Evolutionary conservation across 73 alveolate species (phyloP).

Genomic region (Tetrahymena malaccensis): DNA sequence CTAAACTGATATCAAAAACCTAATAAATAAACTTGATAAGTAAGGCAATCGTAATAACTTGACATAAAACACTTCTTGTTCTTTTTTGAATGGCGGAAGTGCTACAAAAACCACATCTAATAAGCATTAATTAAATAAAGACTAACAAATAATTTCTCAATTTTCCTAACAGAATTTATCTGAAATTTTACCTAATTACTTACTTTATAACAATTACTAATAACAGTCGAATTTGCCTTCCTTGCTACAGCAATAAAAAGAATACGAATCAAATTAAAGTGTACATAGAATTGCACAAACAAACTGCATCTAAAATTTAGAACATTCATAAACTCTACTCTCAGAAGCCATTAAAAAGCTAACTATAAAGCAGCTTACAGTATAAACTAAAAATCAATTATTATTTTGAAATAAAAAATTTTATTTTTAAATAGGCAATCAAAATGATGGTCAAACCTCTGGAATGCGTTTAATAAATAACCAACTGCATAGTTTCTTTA

Average conservation of each 20-base stretch:
- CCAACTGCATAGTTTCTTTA: not conserved
- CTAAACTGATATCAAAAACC: not conserved
- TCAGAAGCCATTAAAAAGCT: not conserved
- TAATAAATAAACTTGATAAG: not conserved
- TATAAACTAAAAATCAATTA: not conserved
- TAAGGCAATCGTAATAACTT: not conserved
- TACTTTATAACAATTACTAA: not conserved
- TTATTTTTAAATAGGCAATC: not conserved
- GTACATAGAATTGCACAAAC: not conserved
- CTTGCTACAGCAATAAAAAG: not conserved
- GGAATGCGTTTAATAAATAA: not conserved
- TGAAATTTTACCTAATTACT: not conserved
- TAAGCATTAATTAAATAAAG: not conserved
- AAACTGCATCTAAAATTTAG: not conserved
- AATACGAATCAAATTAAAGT: not conserved
- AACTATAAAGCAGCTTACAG: not conserved
- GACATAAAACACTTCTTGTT: not conserved
- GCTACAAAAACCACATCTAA: not conserved
- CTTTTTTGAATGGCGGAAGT: not conserved
- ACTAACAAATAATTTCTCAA: not conserved
- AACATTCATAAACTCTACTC: not conserved
- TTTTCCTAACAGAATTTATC: not conserved
- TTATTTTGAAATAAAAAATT: not conserved
- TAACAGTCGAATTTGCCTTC: not conserved
- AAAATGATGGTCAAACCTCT: not conserved